These are phyloP conservation scores for Corinectria fuckeliana DNA, from an alignment of 2,329 filamentous ascomycete species.

Conservation along the genomic window DNA sequence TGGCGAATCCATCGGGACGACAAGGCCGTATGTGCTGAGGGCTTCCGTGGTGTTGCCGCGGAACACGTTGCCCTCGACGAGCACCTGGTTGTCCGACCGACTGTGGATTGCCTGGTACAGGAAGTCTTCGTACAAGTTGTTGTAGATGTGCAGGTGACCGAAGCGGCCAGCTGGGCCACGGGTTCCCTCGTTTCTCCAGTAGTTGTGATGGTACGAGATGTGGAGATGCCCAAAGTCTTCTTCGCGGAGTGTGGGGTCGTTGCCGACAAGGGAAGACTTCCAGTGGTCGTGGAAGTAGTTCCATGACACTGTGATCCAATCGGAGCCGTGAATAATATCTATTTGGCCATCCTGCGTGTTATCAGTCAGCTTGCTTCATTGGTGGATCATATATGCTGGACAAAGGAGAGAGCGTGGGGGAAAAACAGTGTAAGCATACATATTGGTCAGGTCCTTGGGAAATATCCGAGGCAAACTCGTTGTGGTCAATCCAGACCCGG, in stretches of 20 bases:
- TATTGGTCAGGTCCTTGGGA: slow-evolving; percentile 47
- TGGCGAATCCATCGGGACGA: slow-evolving; percentile 61
- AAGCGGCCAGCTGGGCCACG: slow-evolving; percentile 56
- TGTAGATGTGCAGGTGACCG: slow-evolving; percentile 57
- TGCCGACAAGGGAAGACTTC: slow-evolving; percentile 54
- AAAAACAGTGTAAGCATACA: slow-evolving; percentile 20
- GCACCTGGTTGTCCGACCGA: slow-evolving; percentile 55
- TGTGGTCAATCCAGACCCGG: slow-evolving; percentile 55
- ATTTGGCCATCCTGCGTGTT: slow-evolving; percentile 50
- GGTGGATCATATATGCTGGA: too few relatives aligned
- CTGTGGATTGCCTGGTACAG: slow-evolving; percentile 57
- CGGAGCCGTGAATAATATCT: slow-evolving; percentile 52
- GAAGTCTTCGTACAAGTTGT: slow-evolving; percentile 56
- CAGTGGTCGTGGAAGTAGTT: slow-evolving; percentile 59
- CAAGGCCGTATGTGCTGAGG: slow-evolving; percentile 59
- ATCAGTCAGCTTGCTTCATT: background rate
- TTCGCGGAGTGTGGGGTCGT: slow-evolving; percentile 47
- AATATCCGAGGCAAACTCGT: slow-evolving; percentile 53
- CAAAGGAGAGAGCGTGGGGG: background rate
- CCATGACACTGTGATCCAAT: slow-evolving; percentile 55
- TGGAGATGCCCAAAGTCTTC: slow-evolving; percentile 52
- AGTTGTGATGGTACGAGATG: slow-evolving; percentile 58
- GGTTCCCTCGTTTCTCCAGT: slow-evolving; percentile 54
- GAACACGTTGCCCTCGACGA: slow-evolving; percentile 58
- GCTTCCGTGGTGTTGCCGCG: slow-evolving; percentile 55